Evolutionary conservation across 1,139 yeast species (phyloP).

Genomic region (Geotrichum aggregatum): DNA sequence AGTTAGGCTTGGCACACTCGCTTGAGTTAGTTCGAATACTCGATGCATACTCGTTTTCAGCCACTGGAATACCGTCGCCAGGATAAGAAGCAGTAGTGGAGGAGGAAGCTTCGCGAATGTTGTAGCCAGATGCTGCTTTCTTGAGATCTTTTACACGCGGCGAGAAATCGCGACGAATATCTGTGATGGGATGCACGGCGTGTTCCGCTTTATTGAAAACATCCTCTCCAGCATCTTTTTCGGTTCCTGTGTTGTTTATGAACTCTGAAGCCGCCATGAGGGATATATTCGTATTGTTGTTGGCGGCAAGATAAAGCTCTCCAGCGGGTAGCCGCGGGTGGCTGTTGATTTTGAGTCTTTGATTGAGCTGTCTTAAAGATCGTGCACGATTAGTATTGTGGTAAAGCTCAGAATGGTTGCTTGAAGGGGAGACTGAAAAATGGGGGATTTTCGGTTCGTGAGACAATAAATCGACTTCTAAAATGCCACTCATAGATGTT

Average conservation of each 20-base stretch:
- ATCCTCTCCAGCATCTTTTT: neutral
- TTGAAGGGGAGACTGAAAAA: neutral
- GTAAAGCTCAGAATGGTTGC: neutral
- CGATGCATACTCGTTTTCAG: neutral
- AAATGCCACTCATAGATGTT: neutral
- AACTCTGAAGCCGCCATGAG: neutral
- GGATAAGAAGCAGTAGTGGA: neutral
- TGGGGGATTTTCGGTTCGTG: neutral
- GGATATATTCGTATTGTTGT: slow-evolving; percentile 4
- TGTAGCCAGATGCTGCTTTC: slow-evolving; percentile 13
- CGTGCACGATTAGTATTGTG: slow-evolving; percentile 3
- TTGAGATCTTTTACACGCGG: slow-evolving; percentile 11
- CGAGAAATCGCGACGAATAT: slow-evolving; percentile 12
- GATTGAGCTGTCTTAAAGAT: slow-evolving; percentile 11
- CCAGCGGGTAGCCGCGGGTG: neutral
- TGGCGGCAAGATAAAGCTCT: neutral
- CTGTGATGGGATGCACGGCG: neutral
- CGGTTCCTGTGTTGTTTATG: neutral
- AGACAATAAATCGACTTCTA: neutral
- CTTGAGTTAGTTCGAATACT: neutral
- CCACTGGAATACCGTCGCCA: neutral
- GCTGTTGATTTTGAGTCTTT: neutral
- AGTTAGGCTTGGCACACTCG: neutral
- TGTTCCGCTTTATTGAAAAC: neutral
- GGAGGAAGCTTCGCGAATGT: slow-evolving; percentile 4